Evolutionary conservation across 116 monocot species (phyloP).

Genomic region (Posidonia oceanica): DNA sequence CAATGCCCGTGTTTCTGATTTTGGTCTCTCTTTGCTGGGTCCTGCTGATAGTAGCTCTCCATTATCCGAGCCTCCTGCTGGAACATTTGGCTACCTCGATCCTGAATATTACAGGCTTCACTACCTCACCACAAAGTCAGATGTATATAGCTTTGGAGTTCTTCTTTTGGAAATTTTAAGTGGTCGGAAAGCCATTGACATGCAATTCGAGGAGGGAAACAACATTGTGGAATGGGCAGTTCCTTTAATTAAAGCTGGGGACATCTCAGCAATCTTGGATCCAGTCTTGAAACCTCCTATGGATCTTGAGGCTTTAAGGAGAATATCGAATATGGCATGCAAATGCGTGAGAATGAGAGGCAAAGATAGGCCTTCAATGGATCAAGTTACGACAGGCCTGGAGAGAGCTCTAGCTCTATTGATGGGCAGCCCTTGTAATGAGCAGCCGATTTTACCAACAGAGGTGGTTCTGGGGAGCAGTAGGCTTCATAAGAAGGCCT

Average conservation of each 20-base stretch:
- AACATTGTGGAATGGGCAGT: slow-evolving; percentile 98
- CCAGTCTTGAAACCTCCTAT: slow-evolving; percentile 53
- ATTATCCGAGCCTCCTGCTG: slow-evolving; percentile 88
- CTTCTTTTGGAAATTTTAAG: slow-evolving; percentile 86
- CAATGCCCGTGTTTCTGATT: slow-evolving; percentile 89
- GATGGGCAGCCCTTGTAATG: slow-evolving; percentile 88
- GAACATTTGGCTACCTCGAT: slow-evolving; percentile 91
- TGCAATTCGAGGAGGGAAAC: slow-evolving; percentile 88
- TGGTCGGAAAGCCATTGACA: slow-evolving; percentile 89
- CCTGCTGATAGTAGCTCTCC: slow-evolving; percentile 70
- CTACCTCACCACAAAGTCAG: slow-evolving; percentile 94
- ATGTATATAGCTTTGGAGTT: slow-evolving; percentile 97
- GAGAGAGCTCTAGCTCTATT: slow-evolving; percentile 72
- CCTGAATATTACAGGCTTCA: slow-evolving; percentile 97
- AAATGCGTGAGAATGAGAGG: slow-evolving; percentile 94
- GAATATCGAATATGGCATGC: slow-evolving; percentile 62
- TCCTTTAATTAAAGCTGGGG: slow-evolving; percentile 64
- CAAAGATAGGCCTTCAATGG: slow-evolving; percentile 94
- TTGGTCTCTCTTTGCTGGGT: slow-evolving; percentile 80
- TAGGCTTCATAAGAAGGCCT: slow-evolving; percentile 75
- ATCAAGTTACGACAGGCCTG: slow-evolving; percentile 82
- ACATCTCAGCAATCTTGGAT: slow-evolving; percentile 47
- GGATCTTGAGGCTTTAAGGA: slow-evolving; percentile 58
- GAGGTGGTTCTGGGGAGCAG: slow-evolving; percentile 95
- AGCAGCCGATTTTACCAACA: slow-evolving; percentile 86